Evolutionary conservation across 805 yeast species (phyloP).

Genomic region (Millerago galiae): DNA sequence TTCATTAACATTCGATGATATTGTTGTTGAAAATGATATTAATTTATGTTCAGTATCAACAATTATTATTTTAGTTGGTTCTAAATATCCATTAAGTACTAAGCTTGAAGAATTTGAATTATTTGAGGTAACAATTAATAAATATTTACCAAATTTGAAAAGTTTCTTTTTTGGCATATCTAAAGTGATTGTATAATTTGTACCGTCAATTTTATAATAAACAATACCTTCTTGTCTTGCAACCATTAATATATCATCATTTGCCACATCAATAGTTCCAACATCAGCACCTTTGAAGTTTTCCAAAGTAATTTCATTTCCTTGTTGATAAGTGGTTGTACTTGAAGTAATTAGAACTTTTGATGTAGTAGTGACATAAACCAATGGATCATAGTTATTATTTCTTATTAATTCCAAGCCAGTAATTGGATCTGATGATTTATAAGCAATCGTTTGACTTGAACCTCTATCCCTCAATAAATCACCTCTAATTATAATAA

Average conservation of each 20-base stretch:
- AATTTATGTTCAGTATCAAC: constrained; percentile 67
- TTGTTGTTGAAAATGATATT: constrained; percentile 59
- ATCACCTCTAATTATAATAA: constrained; percentile 82
- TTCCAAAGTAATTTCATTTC: constrained; percentile 45
- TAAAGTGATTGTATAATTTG: constrained; percentile 47
- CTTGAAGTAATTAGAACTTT: constrained; percentile 68
- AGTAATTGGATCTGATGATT: constrained; percentile 71
- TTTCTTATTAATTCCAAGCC: constrained; percentile 51
- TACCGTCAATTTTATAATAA: constrained; percentile 52
- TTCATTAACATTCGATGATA: constrained; percentile 59
- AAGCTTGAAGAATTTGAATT: constrained; percentile 28
- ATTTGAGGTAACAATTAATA: constrained; percentile 53
- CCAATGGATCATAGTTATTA: constrained; percentile 36
- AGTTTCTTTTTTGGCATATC: constrained; percentile 51
- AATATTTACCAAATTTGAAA: constrained; percentile 44
- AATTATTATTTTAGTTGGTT: constrained; percentile 53
- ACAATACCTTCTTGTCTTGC: constrained; percentile 59
- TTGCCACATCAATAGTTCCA: constrained; percentile 33
- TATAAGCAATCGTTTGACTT: constrained; percentile 74
- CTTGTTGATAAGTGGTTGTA: constrained; percentile 69
- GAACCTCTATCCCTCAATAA: constrained; percentile 83
- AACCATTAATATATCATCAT: constrained; percentile 49
- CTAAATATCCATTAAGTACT: constrained; percentile 25
- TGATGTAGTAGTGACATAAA: constrained; percentile 72
- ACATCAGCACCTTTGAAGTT: constrained; percentile 38